phyloP scores from a whole-genome alignment of 139 green algal genomes.

The Micractinium conductrix region DNA sequence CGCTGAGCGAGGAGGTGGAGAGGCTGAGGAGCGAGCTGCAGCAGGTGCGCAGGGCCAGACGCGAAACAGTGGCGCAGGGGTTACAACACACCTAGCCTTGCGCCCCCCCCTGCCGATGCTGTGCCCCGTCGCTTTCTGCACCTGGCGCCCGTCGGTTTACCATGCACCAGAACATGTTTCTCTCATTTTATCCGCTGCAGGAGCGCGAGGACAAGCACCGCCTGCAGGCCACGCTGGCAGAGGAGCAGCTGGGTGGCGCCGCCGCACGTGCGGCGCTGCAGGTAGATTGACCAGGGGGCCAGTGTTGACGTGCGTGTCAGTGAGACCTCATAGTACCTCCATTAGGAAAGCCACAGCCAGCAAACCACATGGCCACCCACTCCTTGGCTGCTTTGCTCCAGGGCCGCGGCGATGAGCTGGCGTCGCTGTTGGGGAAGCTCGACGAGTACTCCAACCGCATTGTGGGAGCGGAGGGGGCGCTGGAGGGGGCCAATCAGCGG shows the following conservation, averaged over 20 bases:
- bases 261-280: background rate
- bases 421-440: background rate
- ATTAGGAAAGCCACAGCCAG: too few relatives aligned
- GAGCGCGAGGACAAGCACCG: constrained; percentile 27
- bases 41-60: background rate
- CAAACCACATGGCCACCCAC: too few relatives aligned
- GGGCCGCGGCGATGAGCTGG: background rate
- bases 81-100: background rate
- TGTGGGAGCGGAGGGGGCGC: background rate
- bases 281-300: too few relatives aligned
- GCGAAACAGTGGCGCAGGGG: too few relatives aligned
- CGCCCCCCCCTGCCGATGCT: background rate
- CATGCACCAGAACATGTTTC: background rate
- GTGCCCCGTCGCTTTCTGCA: background rate
- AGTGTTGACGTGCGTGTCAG: too few relatives aligned
- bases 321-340: too few relatives aligned
- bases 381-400: too few relatives aligned
- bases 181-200: background rate
- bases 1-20: background rate
- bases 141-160: too few relatives aligned
- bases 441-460: constrained; percentile 18
- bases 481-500: background rate
- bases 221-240: background rate
- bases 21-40: background rate
- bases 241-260: background rate